phyloP scores from a whole-genome alignment of 371 early-diverging fungal species.

The Neoconidiobolus thromboides region DNA sequence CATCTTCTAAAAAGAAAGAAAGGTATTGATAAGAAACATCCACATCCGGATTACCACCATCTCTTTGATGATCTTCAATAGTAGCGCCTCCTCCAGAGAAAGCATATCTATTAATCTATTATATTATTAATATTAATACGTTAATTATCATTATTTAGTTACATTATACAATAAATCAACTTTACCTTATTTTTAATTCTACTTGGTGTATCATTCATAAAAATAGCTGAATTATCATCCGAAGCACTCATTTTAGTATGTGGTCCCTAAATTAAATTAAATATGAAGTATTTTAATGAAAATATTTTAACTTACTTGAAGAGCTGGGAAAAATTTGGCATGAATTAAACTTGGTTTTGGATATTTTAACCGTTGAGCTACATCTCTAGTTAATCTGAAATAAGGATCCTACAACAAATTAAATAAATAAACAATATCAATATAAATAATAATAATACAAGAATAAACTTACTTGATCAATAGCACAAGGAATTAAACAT shows the following conservation, averaged over 20 bases:
- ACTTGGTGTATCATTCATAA: conserved; percentile 81
- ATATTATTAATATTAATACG: not conserved
- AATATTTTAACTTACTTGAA: conserved; percentile 29
- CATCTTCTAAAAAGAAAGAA: conserved; percentile 93
- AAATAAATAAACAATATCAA: not conserved
- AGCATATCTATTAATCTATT: conserved; percentile 80
- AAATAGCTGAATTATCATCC: conserved; percentile 79
- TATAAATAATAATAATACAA: not conserved
- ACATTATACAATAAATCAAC: not conserved
- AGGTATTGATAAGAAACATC: conserved; percentile 97
- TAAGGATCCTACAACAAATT: conserved; percentile 67
- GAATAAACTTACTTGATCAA: conserved; percentile 61
- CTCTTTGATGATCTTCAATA: conserved; percentile 69
- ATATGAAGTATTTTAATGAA: not conserved
- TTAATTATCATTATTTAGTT: no score
- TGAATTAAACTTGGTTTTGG: conserved; percentile 94
- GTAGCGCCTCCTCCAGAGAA: conserved; percentile 95
- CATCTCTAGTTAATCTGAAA: conserved; percentile 98
- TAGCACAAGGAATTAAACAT: conserved; percentile 96
- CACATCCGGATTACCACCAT: conserved; percentile 93
- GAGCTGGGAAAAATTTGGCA: conserved; percentile 93
- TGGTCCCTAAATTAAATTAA: conserved; percentile 30
- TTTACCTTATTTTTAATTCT: conserved; percentile 93
- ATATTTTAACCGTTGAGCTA: conserved; percentile 82
- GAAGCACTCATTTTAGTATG: conserved; percentile 98